Conservation (phyloP, 768 basidiomycete species). For the Leccinellum rugosiceps region DNA sequence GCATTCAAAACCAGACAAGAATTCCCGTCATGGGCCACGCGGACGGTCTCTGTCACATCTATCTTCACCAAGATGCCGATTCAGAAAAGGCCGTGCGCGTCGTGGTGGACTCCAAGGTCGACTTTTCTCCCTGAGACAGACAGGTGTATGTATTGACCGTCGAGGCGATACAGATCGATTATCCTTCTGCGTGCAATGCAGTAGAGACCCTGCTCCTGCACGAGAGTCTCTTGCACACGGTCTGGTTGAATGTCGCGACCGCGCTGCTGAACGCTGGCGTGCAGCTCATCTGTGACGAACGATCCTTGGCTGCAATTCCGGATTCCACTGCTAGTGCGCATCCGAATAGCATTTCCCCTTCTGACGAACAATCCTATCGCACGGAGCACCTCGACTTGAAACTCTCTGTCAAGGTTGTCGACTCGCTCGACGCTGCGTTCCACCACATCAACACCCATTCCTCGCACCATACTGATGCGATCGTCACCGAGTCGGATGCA, state of each 20-base stretch:
- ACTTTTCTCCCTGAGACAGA: not conserved
- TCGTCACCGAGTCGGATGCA: slow-evolving; percentile 75
- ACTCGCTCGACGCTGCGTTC: slow-evolving; percentile 73
- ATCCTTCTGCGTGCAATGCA: slow-evolving; percentile 95
- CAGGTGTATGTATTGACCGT: not conserved
- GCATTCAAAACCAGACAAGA: slow-evolving; percentile 84
- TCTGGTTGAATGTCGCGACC: slow-evolving; percentile 80
- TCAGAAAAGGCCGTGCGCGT: slow-evolving; percentile 77
- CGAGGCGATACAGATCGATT: slow-evolving; percentile 60
- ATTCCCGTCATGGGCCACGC: slow-evolving; percentile 99
- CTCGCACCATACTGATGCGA: slow-evolving; percentile 93
- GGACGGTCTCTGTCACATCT: slow-evolving; percentile 91
- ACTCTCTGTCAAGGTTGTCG: slow-evolving; percentile 74
- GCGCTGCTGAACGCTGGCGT: slow-evolving; percentile 70
- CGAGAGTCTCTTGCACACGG: slow-evolving; percentile 57
- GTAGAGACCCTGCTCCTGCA: slow-evolving; percentile 89
- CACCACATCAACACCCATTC: slow-evolving; percentile 89
- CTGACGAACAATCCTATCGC: slow-evolving; percentile 64
- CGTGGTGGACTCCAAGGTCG: slow-evolving; percentile 88
- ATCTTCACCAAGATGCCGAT: slow-evolving; percentile 81
- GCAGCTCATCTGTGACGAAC: slow-evolving; percentile 73
- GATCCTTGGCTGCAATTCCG: slow-evolving; percentile 56
- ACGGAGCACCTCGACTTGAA: slow-evolving; percentile 88
- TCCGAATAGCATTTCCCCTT: slow-evolving; percentile 47
- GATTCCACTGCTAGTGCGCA: slow-evolving; percentile 35